A percentile compares a stretch with the other conserved stretches of the same genome.
These are phyloP conservation scores for Helicostylum pulchrum DNA, from an alignment of 192 early-diverging fungal species.

Conservation along the genomic window DNA sequence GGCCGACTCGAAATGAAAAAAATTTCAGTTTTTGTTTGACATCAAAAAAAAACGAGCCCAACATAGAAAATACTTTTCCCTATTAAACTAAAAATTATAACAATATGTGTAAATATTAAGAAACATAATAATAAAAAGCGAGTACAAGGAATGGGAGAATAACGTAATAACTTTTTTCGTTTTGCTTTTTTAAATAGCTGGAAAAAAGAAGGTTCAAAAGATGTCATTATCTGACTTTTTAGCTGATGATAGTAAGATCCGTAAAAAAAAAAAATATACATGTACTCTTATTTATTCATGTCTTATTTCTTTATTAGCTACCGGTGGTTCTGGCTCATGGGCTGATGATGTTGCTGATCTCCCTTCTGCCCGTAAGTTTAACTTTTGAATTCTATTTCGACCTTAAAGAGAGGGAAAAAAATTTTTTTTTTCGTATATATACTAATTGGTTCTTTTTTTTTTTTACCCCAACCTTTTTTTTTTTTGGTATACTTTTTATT, in stretches of 20 bases:
- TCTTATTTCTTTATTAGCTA: slow-evolving; percentile 34
- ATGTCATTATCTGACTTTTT: slow-evolving; percentile 88
- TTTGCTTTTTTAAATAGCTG: slow-evolving; percentile 17
- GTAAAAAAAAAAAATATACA: slow-evolving; percentile 11
- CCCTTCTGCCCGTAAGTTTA: slow-evolving; percentile 78
- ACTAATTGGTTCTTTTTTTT: neutral
- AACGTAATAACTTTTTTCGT: too few species aligned
- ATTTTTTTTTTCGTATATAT: neutral
- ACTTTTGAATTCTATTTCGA: slow-evolving; percentile 20
- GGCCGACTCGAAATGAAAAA: too few species aligned
- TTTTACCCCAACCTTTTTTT: neutral
- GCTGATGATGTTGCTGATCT: slow-evolving; percentile 90
- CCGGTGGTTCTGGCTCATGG: slow-evolving; percentile 67
- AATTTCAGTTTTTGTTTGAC: too few species aligned
- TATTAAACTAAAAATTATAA: too few species aligned
- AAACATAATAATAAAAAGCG: too few species aligned
- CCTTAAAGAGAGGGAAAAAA: neutral
- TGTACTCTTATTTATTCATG: neutral
- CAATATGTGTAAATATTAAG: too few species aligned
- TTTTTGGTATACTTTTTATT: neutral
- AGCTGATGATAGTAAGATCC: slow-evolving; percentile 57
- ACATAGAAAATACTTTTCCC: too few species aligned
- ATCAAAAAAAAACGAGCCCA: too few species aligned
- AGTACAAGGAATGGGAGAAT: too few species aligned
- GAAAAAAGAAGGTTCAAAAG: slow-evolving; percentile 82